Base-by-base conservation (phyloP, 805 yeast species). In the Ogataea paraovalis region DNA sequence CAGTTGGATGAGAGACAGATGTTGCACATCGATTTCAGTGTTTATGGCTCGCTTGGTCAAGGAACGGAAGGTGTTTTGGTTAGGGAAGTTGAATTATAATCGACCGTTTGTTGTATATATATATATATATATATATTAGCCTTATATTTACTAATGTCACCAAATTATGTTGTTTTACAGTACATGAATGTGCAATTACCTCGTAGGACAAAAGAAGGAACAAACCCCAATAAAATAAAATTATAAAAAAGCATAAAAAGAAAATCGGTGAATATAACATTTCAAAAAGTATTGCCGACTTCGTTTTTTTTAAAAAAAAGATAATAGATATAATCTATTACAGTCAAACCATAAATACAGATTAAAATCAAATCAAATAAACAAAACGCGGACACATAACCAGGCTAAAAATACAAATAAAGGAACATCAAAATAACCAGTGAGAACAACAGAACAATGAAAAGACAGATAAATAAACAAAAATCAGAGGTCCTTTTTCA, bases 1-100 rank as follows among this genome's bases (percentile, higher is more conserved):
- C 23, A 12, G 3, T 45, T 49, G 18, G 57, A 54, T 1, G 61
- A 64, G 27, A 22, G 27, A 37, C 30, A 4, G 64, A 59, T 55
- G 2, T 34, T 57, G 12, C 50, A 28, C 1, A 45, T 69, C 19
- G 81, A 79, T 57, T 82, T 85, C 6, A 68, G 71, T 12, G 67
- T 82, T 0, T 56, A 69, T 7, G 88, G 88, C 0, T 69, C 75
- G 28, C 64, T 85, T 41, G 82, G 86, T 0, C 79, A 78, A 61
- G 88, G 85, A 0, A 63, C 66, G 7, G 91, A 85, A 61, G 91
- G 90, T 3, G 68, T 83, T 0, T 58, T 86, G 34, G 61, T 80
- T 25, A 69, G 87, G 39, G 88, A 84, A 42, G 74, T 84, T 10
- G 78, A 30, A 12, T 30, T 40, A 19, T n/a, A 9, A 2, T 2